Evolutionary conservation across 1,139 yeast genomes (phyloP).

Genomic region (Magnusiomyces clavatus): DNA sequence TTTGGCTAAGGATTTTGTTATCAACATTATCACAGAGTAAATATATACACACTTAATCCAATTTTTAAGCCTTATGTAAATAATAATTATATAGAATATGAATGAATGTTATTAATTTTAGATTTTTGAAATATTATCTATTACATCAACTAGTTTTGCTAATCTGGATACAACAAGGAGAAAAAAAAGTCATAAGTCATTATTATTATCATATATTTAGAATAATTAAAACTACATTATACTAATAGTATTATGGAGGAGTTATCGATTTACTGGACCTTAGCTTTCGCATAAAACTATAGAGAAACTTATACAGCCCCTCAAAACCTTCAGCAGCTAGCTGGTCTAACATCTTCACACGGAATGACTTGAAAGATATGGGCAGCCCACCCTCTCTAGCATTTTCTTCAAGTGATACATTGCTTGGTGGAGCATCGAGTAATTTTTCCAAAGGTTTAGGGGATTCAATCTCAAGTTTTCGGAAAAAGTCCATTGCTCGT

Average conservation of each 20-base stretch:
- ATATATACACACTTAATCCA: not conserved
- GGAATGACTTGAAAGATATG: slow-evolving; percentile 34
- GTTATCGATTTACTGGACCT: slow-evolving; percentile 5
- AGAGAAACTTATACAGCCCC: slow-evolving; percentile 16
- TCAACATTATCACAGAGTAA: slow-evolving; percentile 19
- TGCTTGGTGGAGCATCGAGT: slow-evolving; percentile 40
- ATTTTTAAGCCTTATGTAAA: too few relatives aligned
- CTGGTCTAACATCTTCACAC: slow-evolving; percentile 15
- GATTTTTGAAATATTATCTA: too few relatives aligned
- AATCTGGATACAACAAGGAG: too few relatives aligned
- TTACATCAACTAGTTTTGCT: too few relatives aligned
- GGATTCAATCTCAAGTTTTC: slow-evolving; percentile 39
- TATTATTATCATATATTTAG: too few relatives aligned
- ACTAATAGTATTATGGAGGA: too few relatives aligned
- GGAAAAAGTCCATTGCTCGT: slow-evolving; percentile 39
- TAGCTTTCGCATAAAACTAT: slow-evolving; percentile 16
- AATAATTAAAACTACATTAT: too few relatives aligned
- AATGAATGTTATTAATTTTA: too few relatives aligned
- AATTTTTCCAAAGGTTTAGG: slow-evolving; percentile 37
- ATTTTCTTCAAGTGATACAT: slow-evolving; percentile 10
- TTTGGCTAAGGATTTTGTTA: slow-evolving; percentile 20
- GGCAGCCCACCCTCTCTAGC: slow-evolving; percentile 15
- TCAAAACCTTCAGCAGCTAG: slow-evolving; percentile 16
- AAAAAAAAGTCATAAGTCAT: too few relatives aligned
- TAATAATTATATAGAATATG: too few relatives aligned